phyloP scores from a whole-genome alignment of 805 yeast genomes.

The Naumovozyma dairenensis region DNA sequence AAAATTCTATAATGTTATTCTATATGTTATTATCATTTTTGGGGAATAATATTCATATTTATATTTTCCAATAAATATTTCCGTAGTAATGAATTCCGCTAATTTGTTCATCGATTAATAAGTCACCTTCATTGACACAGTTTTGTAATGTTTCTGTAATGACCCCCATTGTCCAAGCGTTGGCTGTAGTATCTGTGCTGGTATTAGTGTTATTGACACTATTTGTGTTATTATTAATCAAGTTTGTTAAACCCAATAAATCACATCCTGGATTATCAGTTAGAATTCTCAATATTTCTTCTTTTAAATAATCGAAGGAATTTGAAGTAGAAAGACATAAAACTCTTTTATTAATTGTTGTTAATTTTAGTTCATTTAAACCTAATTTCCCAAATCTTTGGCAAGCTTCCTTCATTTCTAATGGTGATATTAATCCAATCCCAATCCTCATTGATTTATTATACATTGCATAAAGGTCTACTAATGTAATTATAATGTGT shows the following conservation, averaged over 20 bases:
- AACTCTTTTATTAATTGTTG: constrained; percentile 30
- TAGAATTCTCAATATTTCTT: constrained; percentile 20
- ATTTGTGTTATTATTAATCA: constrained; percentile 15
- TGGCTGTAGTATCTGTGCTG: constrained; percentile 16
- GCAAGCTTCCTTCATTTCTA: constrained; percentile 56
- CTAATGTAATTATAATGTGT: constrained; percentile 46
- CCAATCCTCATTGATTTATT: constrained; percentile 58
- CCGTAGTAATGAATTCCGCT: constrained; percentile 56
- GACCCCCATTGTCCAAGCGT: constrained; percentile 59
- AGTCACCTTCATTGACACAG: constrained; percentile 45
- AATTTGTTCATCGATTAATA: constrained; percentile 60
- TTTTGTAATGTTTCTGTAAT: constrained; percentile 54
- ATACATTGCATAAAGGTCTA: constrained; percentile 54
- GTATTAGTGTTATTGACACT: neutral
- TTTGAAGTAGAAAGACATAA: constrained; percentile 25
- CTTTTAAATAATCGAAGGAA: constrained; percentile 25
- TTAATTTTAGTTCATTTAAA: constrained; percentile 36
- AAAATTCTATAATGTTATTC: too few species aligned
- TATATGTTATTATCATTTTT: too few species aligned
- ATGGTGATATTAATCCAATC: constrained; percentile 57
- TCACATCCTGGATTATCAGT: constrained; percentile 22
- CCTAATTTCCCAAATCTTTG: constrained; percentile 44
- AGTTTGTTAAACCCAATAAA: constrained; percentile 19
- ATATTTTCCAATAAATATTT: constrained; percentile 31
- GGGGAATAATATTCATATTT: too few species aligned